Evolutionary conservation across 345 rosid genomes (phyloP), one percentile per base, ranked within the genome.

Genomic region (Populus davidiana): DNA sequence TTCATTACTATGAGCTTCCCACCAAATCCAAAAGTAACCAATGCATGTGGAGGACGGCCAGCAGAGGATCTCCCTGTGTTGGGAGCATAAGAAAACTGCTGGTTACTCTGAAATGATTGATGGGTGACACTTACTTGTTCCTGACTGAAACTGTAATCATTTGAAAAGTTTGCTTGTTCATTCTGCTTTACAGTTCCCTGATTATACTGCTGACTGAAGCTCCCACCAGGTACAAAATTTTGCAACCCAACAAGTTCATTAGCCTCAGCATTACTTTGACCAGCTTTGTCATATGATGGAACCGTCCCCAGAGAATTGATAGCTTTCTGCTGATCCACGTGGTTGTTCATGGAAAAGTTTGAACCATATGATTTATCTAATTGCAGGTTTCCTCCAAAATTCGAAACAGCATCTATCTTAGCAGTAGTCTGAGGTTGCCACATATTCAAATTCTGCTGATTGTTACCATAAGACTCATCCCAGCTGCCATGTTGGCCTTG

Each of bases 21-120:
- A 70, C 98, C 98, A 87, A 96, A 96, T 29, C 99, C 99, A 84
- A 96, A 96, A 78, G 87, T 82, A 83, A 92, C 91, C 83, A 94
- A 85, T 35, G 95, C 92, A 87, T 94, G 97, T 41, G 97, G 88
- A 80, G 98, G 99, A 80, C 99, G 98, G 31, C 97, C 94, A 83
- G 92, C 97, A 74, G 98, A 81, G 65, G 98, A 91, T 84, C 92
- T 91, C 81, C 89, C 94, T 1, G 75, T 43, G 82, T 65, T 79
- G 71, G 90, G 83, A 73, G 87, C 86, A 87, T 82, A 86, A 75
- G 89, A 83, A 86, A 89, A 88, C 81, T 80, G 89, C 83, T 88
- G 90, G 83, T 81, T 84, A 70, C 77, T 79, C 82, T 86, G 94
- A 85, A 84, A 83, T 17, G 92, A 73, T 79, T 92, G 90, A 69